Base-by-base conservation (phyloP, 2,329 filamentous ascomycete species). In the Neonectria sp. region DNA sequence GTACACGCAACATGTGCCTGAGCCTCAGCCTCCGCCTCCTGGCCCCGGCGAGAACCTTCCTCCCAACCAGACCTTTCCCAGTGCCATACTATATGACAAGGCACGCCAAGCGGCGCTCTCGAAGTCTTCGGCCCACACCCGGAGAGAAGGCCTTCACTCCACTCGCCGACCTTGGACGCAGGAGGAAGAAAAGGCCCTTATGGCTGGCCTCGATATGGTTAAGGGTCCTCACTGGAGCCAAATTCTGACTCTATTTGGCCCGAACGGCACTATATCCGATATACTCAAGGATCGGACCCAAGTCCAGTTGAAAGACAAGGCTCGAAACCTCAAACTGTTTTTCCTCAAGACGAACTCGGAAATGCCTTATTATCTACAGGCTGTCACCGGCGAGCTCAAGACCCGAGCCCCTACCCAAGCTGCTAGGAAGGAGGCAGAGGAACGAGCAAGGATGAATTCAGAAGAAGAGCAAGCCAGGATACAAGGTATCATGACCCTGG, bases 221-320 rank as follows among this genome's bases (percentile, higher is more conserved):
- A 95, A 95, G 77, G 95, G 95, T 0, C 95, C 95, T 21, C 94
- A 97, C 76, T 97, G 95, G 95, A 95, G 93, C 73, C 94, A 97
- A 77, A 97, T 97, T 53, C 84, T 97, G 13, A 91, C 91, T 2
- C 87, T 97, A 48, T 97, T 95, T 77, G 95, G 95, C 0, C 88
- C 90, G 0, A 92, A 92, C 48, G 95, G 95, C 6, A 92, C 91
- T 0, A 89, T 95, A 27, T 95, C 91, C 53, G 92, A 95, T 73
- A 92, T 95, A 27, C 86, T 97, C 24, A 95, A 95, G 73, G 95
- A 97, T 77, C 89, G 94, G 37, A 97, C 95, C 51, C 94, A 97
- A 77, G 95, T 97, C 0, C 95, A 97, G 78, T 85, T 97, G 13
- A 97, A 97, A 79, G 94, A 97, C 78, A 97, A 97, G 80, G 94